Conservation (phyloP, 768 basidiomycete genomes). For the Amanita exitialis region DNA sequence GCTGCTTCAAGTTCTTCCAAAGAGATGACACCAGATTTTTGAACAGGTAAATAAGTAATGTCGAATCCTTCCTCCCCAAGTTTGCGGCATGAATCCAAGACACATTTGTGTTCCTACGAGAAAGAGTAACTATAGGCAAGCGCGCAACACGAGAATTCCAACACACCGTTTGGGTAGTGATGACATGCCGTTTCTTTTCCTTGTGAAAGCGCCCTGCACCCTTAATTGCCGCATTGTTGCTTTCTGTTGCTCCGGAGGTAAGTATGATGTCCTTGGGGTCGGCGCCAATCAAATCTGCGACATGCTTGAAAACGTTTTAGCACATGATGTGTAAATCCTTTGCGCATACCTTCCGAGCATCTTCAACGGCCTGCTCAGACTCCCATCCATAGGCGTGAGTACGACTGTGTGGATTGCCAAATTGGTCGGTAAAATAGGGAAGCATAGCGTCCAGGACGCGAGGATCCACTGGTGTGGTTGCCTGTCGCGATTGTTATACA, state of each 20-base stretch:
- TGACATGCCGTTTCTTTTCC: conserved; percentile 87
- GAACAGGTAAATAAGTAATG: conserved; percentile 93
- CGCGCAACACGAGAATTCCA: neutral
- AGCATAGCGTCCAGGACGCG: conserved; percentile 96
- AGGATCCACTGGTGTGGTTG: conserved; percentile 96
- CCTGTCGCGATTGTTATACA: conserved; percentile 33
- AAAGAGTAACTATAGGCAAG: neutral
- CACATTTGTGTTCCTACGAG: conserved; percentile 95
- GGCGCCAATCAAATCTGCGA: conserved; percentile 90
- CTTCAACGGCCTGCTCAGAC: conserved; percentile 89
- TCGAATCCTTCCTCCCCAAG: conserved; percentile 96
- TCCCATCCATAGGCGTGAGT: conserved; percentile 99
- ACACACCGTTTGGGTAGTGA: conserved; percentile 88
- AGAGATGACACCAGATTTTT: conserved; percentile 73
- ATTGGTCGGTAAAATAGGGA: conserved; percentile 90
- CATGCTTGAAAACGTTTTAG: conserved; percentile 40
- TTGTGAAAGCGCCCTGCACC: conserved; percentile 94
- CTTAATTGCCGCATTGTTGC: conserved; percentile 96
- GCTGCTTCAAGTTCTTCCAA: conserved; percentile 74
- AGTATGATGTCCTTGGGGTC: conserved; percentile 94
- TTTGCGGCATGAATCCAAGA: conserved; percentile 94
- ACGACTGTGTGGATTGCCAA: conserved; percentile 95
- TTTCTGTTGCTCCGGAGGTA: conserved; percentile 96
- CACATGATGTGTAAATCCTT: neutral
- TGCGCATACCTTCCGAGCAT: conserved; percentile 64